Base-by-base conservation (phyloP, 352 stramenopile species). In the Peronosclerospora sorghi region DNA sequence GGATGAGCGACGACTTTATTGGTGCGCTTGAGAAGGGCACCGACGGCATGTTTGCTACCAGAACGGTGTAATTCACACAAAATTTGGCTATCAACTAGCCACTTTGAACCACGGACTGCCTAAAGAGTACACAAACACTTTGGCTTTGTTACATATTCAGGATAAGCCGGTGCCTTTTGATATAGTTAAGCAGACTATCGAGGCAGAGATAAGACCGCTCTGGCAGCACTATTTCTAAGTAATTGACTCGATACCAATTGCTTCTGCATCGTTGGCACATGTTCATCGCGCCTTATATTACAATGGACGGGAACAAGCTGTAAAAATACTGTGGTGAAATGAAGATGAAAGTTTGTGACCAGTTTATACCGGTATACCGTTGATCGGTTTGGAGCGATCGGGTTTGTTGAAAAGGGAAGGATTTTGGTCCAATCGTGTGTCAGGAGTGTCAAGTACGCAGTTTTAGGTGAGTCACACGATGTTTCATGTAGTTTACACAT, bases 11-110 rank as follows among this genome's bases (percentile, higher is more conserved):
- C n/a, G n/a, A n/a, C n/a, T n/a, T n/a, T n/a, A n/a, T n/a, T n/a
- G n/a, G n/a, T n/a, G n/a, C n/a, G n/a, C n/a, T n/a, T n/a, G n/a
- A n/a, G n/a, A n/a, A n/a, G n/a, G n/a, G n/a, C n/a, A n/a, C n/a
- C n/a, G n/a, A n/a, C n/a, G n/a, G n/a, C 24, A 83, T 12, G 55
- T 98, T 34, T 98, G 91, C 58, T 83, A 84, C 41, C 54, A 65
- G 4, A 98, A 98, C 62, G 87, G 80, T 26, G 94, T 94, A 38
- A 89, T 97, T 12, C 98, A 98, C 73, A 97, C 97, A 41, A 98
- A 98, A 63, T 86, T 98, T 8, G 95, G 94, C 6, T 94, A 98
- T 66, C 94, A 98, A 57, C 51, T 98, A 14, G 87, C 94, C 4
- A 97, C 97, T 50, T 83, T 98, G 34, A 97, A 98, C 61, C 87